phyloP scores from a whole-genome alignment of 345 rosid genomes.

The Citrus medica region DNA sequence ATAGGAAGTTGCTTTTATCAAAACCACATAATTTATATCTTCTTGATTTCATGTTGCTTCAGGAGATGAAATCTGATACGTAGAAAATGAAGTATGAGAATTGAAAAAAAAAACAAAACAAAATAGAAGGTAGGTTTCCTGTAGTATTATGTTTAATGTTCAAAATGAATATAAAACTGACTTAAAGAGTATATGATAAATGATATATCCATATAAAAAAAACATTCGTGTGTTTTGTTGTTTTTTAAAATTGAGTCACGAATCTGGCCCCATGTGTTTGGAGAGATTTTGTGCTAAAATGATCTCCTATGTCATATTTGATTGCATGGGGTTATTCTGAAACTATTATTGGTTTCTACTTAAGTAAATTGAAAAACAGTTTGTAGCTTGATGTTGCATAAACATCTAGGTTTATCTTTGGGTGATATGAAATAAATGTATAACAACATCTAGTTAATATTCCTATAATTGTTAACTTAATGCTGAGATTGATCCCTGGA shows the following conservation, averaged over 20 bases:
- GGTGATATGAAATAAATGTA: no score
- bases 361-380: not conserved
- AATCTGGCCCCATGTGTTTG: not conserved
- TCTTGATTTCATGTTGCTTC: not conserved
- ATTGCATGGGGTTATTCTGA: not conserved
- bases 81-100: no score
- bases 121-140: no score
- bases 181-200: no score
- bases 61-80: not conserved
- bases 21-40: not conserved
- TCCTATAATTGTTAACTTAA: not conserved
- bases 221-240: no score
- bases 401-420: not conserved
- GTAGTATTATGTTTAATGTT: no score
- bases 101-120: no score
- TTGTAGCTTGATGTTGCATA: not conserved
- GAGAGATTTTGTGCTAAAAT: not conserved
- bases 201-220: no score
- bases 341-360: not conserved
- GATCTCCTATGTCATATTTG: not conserved
- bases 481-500: slow-evolving; percentile 6
- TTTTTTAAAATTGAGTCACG: not conserved
- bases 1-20: not conserved
- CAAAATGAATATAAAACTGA: no score
- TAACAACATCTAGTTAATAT: not conserved